Evolutionary conservation across 768 basidiomycete genomes (phyloP), one percentile per base, ranked within the genome.

Genomic region (Tylopilus sp.): DNA sequence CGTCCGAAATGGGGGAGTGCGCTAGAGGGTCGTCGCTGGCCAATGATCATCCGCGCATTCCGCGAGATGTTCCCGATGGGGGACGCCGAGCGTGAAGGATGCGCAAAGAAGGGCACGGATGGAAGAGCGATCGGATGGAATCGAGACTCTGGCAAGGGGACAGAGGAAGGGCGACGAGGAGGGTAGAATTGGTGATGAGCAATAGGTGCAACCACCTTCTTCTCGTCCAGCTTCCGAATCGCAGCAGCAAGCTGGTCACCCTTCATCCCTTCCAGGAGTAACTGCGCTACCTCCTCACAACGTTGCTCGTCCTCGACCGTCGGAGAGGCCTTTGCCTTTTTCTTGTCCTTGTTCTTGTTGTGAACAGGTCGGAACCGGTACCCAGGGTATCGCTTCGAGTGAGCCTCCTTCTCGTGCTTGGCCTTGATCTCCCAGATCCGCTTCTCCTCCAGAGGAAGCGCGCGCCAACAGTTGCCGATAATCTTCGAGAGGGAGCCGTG

Each of bases 391-490:
- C 71, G 75, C 36, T 74, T 74, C 50, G 86, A 82, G 71, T 91
- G 88, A 28, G 82, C 84, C 0, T 83, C 85, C 70, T 88, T 89
- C 22, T 83, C 87, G 40, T 81, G 78, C 63, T 86, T 86, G 0
- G 89, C 89, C 50, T 79, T 79, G 30, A 78, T 70, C 62, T 89
- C 86, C 89, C 89, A 91, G 17, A 81, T 73, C 5, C 77, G 77
- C 63, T 86, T 87, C 67, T 91, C 86, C 16, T 84, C 80, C 17
- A 82, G 76, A 0, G 87, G 85, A 4, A 91, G 79, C 0, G 82
- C 68, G 24, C 83, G 79, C 89, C 89, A 91, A 58, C 75, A 78
- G 50, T 77, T 78, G 9, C 76, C 76, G 25, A 79, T 76, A 54
- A 78, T 79, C 62, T 78, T 78, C 3, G 78, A 79, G 13, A 79